phyloP scores from a whole-genome alignment of 371 early-diverging fungal genomes.

The Mucor saturninus region DNA sequence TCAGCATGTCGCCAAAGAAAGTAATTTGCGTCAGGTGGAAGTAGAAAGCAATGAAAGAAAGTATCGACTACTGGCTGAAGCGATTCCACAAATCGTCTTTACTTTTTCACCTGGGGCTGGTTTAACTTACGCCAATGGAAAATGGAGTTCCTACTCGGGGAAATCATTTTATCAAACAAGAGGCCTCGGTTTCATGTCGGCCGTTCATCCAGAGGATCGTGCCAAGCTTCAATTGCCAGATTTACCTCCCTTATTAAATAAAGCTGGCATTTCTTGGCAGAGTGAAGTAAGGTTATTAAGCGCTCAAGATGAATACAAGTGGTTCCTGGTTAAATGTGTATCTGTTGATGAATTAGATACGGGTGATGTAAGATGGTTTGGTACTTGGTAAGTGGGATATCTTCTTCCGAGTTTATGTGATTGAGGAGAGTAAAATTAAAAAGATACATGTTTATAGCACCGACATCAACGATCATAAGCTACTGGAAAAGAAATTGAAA shows the following conservation, averaged over 20 bases:
- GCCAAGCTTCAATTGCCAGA: conserved; percentile 61
- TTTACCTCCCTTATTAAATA: conserved; percentile 33
- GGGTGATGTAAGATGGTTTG: conserved; percentile 67
- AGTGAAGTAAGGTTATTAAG: conserved; percentile 59
- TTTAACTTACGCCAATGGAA: conserved; percentile 64
- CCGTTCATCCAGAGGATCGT: conserved; percentile 67
- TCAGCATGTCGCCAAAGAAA: conserved; percentile 61
- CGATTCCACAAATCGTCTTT: conserved; percentile 73
- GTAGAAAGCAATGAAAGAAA: conserved; percentile 68
- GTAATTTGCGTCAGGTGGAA: conserved; percentile 59
- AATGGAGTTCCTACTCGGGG: conserved; percentile 66
- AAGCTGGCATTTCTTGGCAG: conserved; percentile 60
- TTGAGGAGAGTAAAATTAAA: too few species aligned
- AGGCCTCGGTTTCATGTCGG: conserved; percentile 68
- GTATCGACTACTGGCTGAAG: conserved; percentile 67
- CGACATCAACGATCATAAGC: conserved; percentile 69
- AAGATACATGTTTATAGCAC: conserved; percentile 31
- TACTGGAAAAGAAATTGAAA: conserved; percentile 67
- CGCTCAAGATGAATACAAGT: conserved; percentile 57
- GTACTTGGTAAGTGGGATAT: conserved; percentile 49
- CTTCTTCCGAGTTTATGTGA: too few species aligned
- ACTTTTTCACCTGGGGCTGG: conserved; percentile 66
- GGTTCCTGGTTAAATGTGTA: conserved; percentile 70
- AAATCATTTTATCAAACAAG: conserved; percentile 59
- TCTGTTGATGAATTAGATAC: conserved; percentile 65